Conservation (phyloP, 2,329 filamentous ascomycete genomes). For the Xylariaceae sp. region DNA sequence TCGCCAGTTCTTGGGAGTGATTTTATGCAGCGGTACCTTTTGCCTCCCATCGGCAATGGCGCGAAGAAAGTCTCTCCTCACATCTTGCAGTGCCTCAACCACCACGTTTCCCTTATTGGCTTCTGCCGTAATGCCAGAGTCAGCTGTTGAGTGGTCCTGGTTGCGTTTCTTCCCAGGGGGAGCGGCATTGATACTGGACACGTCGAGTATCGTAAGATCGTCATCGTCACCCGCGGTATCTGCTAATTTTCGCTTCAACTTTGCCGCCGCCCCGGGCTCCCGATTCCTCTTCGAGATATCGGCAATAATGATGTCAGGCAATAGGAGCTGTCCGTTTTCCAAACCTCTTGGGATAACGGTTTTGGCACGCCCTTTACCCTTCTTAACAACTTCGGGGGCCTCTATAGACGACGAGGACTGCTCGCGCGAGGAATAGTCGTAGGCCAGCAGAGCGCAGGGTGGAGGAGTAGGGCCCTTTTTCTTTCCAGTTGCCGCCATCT, state of each 20-base stretch:
- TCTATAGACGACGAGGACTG: conserved; percentile 27
- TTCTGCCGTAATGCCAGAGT: background rate
- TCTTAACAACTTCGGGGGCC: conserved; percentile 16
- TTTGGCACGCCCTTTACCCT: conserved; percentile 13
- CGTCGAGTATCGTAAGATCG: conserved; percentile 29
- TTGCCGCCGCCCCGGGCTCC: conserved; percentile 22
- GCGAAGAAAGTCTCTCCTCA: conserved; percentile 25
- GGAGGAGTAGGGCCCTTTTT: background rate
- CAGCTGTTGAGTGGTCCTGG: background rate
- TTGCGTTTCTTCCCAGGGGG: conserved; percentile 1
- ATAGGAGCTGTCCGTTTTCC: conserved; percentile 15
- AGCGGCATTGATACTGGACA: conserved; percentile 5
- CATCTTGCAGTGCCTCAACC: conserved; percentile 25
- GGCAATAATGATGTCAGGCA: conserved; percentile 3
- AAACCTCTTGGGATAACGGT: conserved; percentile 15
- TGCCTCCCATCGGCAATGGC: conserved; percentile 26
- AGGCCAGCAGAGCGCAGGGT: conserved; percentile 12
- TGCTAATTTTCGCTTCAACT: conserved; percentile 21
- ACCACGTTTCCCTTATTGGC: conserved; percentile 11
- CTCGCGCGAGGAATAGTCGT: conserved; percentile 20
- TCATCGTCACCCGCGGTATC: conserved; percentile 11
- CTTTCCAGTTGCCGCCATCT: background rate
- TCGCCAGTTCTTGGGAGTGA: conserved; percentile 25
- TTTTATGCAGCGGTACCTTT: conserved; percentile 30
- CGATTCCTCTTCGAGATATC: conserved; percentile 14